Base-by-base conservation (phyloP, 208 protist species). In the Trypanosoma platydactyli region DNA sequence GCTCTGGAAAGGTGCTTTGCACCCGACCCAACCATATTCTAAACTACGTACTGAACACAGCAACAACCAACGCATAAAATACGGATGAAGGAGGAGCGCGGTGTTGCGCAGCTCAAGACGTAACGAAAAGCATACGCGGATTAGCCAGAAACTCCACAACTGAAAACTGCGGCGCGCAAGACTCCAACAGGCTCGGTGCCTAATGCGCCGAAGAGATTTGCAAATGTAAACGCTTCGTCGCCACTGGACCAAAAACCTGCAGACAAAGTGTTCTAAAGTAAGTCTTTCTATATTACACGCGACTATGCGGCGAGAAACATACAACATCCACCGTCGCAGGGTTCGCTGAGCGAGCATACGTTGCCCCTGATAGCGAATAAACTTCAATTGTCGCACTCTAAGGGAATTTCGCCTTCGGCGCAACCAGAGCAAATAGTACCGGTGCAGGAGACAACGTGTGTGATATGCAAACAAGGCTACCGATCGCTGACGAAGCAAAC, bases 261-360 rank as follows among this genome's bases (percentile, higher is more conserved):
- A 52, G 11, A 69, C 73, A 25, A 79, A 45, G 12, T 20, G 16
- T 55, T 73, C 66, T 3, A 69, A 35, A 52, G 27, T 24, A 58
- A 61, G 15, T 40, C 48, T 20, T 50, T 64, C 56, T 46, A 66
- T 46, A 57, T 55, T 27, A 20, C 44, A 59, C 15, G 55, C 54
- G 41, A 70, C 24, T 52, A 60, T 45, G 33, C 58, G 61, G 20
- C 55, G 55, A 16, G 68, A 58, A 41, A 67, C 49, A 71, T 73
- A 77, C 20, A 58, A 60, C 42, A 70, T 67, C 78, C 77, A 84
- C 49, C 33, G 50, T n/a, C 38, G 54, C 25, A 88, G 59, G 15
- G 7, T 35, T 6, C 51, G 9, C 16, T 44, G 30, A 20, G 58
- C 60, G 27, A 84, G 20, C 9, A 16, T 33, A 25, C 62, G 56